These are phyloP conservation scores for Puccinia triticina DNA, from an alignment of 1,284 basidiomycete genomes.

Conservation along the genomic window DNA sequence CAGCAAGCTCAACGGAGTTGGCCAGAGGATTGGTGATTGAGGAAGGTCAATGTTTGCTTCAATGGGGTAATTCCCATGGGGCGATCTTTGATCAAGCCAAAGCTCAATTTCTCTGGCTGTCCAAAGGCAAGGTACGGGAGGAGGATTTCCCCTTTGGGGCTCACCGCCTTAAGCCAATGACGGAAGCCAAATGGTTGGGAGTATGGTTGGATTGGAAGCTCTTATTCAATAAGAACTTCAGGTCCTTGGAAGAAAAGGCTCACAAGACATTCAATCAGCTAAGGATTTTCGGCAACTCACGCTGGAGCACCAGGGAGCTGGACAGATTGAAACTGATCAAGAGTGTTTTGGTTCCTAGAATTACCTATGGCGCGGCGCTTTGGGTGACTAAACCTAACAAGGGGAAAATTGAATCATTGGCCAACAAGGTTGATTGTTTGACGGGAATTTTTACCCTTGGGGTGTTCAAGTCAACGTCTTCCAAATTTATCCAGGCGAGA, in stretches of 20 bases:
- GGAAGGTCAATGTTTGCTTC: not conserved
- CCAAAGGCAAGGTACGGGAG: too few relatives aligned
- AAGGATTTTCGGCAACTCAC: not conserved
- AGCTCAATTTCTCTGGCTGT: not conserved
- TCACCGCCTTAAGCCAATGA: too few relatives aligned
- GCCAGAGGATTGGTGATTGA: too few relatives aligned
- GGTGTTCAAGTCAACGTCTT: not conserved
- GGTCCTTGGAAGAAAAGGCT: too few relatives aligned
- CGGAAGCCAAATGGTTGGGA: slow-evolving; percentile 2
- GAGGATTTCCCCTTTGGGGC: not conserved
- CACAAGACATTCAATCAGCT: slow-evolving; percentile 4
- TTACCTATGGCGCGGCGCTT: not conserved
- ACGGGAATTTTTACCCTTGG: not conserved
- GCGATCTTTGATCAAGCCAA: slow-evolving; percentile 12
- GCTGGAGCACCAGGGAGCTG: not conserved
- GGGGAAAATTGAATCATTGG: not conserved
- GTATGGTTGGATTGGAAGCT: too few relatives aligned
- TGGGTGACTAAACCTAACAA: not conserved
- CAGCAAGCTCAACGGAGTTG: too few relatives aligned
- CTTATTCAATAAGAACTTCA: not conserved
- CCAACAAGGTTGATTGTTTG: not conserved
- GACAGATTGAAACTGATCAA: not conserved
- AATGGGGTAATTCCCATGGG: not conserved
- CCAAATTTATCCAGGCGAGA: not conserved
- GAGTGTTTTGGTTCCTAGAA: not conserved